Percentiles rank a stretch among this genome's conserved stretches.
These are phyloP conservation scores for Termitomyces sp. DNA, from an alignment of 768 basidiomycete species.

Conservation along the genomic window DNA sequence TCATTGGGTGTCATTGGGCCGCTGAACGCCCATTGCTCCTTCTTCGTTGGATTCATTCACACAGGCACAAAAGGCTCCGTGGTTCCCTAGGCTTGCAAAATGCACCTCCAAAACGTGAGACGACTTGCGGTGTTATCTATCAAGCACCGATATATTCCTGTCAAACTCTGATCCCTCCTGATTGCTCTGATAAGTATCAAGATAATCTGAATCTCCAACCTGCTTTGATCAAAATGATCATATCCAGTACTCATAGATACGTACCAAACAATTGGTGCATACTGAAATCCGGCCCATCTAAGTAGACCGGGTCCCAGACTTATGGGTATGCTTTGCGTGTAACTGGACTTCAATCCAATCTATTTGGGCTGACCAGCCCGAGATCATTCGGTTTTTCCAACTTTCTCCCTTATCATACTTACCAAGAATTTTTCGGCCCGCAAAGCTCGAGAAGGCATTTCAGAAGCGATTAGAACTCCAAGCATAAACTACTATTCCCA, in stretches of 20 bases:
- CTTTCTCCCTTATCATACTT: not conserved
- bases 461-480: not conserved
- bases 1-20: too few relatives aligned
- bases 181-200: not conserved
- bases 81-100: not conserved
- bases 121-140: not conserved
- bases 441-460: not conserved
- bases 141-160: not conserved
- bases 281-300: not conserved
- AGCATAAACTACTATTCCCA: not conserved
- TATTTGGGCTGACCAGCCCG: not conserved
- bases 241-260: not conserved
- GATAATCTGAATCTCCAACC: not conserved
- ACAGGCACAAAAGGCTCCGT: not conserved
- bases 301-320: not conserved
- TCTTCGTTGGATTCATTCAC: not conserved
- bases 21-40: not conserved
- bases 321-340: not conserved
- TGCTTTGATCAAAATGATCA: not conserved
- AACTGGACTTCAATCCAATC: not conserved
- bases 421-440: not conserved
- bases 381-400: not conserved
- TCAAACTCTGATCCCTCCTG: not conserved
- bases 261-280: not conserved
- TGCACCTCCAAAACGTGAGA: not conserved